phyloP scores from a whole-genome alignment of 2,329 filamentous ascomycete species.

The Aspergillus caelatus region DNA sequence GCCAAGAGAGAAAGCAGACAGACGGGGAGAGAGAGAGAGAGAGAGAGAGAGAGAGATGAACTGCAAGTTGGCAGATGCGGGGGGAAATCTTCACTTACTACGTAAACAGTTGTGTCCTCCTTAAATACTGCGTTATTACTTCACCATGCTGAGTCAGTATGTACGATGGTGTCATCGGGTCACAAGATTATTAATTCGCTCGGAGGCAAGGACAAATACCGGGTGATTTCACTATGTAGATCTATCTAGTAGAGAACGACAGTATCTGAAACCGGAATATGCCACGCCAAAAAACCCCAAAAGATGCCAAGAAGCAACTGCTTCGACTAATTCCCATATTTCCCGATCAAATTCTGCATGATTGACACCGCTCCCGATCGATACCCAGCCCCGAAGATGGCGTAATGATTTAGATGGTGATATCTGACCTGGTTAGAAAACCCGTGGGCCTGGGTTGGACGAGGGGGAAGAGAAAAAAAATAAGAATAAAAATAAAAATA shows the following conservation, averaged over 20 bases:
- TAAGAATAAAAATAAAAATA: neutral
- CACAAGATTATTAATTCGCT: neutral
- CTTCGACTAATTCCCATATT: slow-evolving; percentile 59
- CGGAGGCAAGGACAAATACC: neutral
- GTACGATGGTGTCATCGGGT: slow-evolving; percentile 12
- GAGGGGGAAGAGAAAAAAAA: neutral
- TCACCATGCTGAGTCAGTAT: neutral
- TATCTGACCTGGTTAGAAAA: slow-evolving; percentile 58
- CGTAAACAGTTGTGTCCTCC: neutral
- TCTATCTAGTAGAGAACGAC: neutral
- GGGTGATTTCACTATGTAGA: no score
- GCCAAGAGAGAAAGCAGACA: neutral
- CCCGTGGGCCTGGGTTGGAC: neutral
- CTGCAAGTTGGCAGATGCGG: neutral
- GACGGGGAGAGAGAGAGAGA: neutral
- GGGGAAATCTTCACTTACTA: neutral
- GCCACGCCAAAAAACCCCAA: neutral
- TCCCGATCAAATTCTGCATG: slow-evolving; percentile 72
- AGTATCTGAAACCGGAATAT: neutral
- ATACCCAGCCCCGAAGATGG: slow-evolving; percentile 82
- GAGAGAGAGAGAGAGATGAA: neutral
- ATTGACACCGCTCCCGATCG: slow-evolving; percentile 74
- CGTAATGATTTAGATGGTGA: slow-evolving; percentile 87
- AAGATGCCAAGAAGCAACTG: neutral
- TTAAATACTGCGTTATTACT: neutral